phyloP scores from a whole-genome alignment of 2,329 filamentous ascomycete genomes.

The Aspergillus arachidicola region DNA sequence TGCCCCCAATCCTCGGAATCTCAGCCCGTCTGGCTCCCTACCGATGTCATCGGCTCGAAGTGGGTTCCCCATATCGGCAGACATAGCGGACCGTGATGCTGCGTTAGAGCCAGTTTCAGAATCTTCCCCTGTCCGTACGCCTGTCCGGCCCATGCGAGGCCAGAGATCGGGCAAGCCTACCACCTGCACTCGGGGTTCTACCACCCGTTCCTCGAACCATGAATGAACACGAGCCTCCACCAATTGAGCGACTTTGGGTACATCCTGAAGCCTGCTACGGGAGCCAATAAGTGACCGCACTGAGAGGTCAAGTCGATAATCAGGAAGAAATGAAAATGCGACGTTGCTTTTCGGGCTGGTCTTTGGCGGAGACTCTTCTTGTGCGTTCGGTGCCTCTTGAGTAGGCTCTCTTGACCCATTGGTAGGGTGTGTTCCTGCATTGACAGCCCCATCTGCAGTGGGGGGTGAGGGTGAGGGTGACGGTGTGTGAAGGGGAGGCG shows the following conservation, averaged over 20 bases:
- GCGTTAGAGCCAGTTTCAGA: constrained; percentile 39
- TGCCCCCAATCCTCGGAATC: constrained; percentile 35
- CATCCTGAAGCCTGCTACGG: constrained; percentile 64
- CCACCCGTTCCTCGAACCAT: constrained; percentile 69
- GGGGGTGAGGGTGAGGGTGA: constrained; percentile 34
- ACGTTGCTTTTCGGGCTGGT: constrained; percentile 78
- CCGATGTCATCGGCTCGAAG: constrained; percentile 25
- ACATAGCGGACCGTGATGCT: constrained; percentile 33
- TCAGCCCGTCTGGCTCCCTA: constrained; percentile 35
- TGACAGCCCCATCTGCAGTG: constrained; percentile 19
- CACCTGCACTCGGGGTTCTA: constrained; percentile 67
- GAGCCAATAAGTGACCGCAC: constrained; percentile 66
- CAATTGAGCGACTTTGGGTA: constrained; percentile 67
- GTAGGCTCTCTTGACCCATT: constrained; percentile 17
- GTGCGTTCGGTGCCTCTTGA: neutral
- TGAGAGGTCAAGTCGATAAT: constrained; percentile 68
- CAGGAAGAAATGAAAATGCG: constrained; percentile 79
- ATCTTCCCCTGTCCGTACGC: constrained; percentile 47
- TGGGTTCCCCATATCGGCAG: constrained; percentile 28
- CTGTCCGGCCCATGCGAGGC: constrained; percentile 58
- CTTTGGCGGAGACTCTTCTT: constrained; percentile 27
- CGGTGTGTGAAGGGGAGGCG: constrained; percentile 38
- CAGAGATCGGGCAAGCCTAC: constrained; percentile 64
- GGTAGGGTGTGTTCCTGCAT: constrained; percentile 7
- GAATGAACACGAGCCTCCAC: constrained; percentile 66